Conservation (phyloP, 352 stramenopile species). For the Elongisporangium undulatum region DNA sequence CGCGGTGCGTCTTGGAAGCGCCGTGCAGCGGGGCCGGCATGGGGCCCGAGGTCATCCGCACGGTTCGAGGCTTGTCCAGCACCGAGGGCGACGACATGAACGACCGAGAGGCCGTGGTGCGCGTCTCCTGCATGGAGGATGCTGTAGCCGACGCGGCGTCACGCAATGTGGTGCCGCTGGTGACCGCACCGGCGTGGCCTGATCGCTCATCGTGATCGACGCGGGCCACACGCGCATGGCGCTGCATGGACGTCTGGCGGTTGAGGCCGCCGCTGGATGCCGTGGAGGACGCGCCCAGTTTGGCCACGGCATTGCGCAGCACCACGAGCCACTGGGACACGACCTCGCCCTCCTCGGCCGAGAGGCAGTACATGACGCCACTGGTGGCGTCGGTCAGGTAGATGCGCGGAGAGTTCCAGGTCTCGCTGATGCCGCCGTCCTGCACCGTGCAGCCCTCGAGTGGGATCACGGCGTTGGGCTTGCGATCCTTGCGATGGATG, state of each 20-base stretch:
- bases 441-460: slow-evolving; percentile 78
- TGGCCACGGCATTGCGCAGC: slow-evolving; percentile 45
- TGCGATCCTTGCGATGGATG: slow-evolving; percentile 75
- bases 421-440: slow-evolving; percentile 78
- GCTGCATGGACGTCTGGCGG: not conserved
- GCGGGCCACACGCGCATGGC: not conserved
- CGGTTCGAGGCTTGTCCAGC: slow-evolving; percentile 1
- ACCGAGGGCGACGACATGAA: slow-evolving; percentile 20
- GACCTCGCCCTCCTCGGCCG: slow-evolving; percentile 59
- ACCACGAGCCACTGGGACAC: slow-evolving; percentile 74
- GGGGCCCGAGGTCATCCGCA: not conserved
- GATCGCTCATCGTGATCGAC: not conserved
- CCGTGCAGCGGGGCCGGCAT: not conserved
- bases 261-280: not conserved
- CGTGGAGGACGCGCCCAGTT: slow-evolving; percentile 15
- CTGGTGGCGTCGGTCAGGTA: slow-evolving; percentile 72
- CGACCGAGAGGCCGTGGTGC: slow-evolving; percentile 5
- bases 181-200: not conserved
- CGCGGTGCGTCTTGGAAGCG: slow-evolving; percentile 7
- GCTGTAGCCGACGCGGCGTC: not conserved
- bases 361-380: slow-evolving; percentile 82
- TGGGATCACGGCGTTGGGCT: slow-evolving; percentile 78
- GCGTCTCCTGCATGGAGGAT: slow-evolving; percentile 8
- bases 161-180: not conserved
- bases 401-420: slow-evolving; percentile 83